A percentile compares a stretch with the other conserved stretches of the same genome.
phyloP scores from a whole-genome alignment of 805 yeast species.

The Saccharomycopsis malanga region DNA sequence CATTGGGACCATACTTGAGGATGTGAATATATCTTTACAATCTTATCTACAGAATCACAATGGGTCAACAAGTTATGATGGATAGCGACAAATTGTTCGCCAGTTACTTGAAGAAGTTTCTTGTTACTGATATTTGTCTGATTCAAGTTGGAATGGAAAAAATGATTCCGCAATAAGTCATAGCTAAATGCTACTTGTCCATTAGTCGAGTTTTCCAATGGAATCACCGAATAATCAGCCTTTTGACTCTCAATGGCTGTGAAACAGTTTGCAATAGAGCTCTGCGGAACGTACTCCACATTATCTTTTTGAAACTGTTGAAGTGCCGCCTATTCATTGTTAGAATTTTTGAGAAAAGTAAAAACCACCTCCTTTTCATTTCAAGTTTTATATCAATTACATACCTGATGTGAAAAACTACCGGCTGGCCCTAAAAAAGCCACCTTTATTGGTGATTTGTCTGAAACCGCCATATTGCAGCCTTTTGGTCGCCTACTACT shows the following conservation, averaged over 20 bases:
- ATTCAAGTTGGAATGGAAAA: slow-evolving; percentile 25
- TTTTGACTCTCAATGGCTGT: slow-evolving; percentile 36
- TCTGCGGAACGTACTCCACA: slow-evolving; percentile 26
- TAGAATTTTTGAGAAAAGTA: slow-evolving; percentile 19
- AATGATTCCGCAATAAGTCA: slow-evolving; percentile 71
- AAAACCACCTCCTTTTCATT: no score
- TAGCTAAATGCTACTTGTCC: slow-evolving; percentile 87
- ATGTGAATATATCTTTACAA: slow-evolving; percentile 70
- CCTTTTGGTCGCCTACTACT: no score
- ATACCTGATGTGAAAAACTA: slow-evolving; percentile 82
- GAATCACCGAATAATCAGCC: slow-evolving; percentile 73
- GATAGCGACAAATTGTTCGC: slow-evolving; percentile 76
- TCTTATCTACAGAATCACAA: slow-evolving; percentile 36
- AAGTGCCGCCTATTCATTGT: slow-evolving; percentile 38
- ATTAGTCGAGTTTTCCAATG: slow-evolving; percentile 90
- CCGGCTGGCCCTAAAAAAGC: slow-evolving; percentile 88
- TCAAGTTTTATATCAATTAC: slow-evolving; percentile 23
- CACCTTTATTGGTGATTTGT: no score
- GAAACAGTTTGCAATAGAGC: slow-evolving; percentile 57
- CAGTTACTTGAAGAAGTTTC: slow-evolving; percentile 44
- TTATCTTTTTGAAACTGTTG: slow-evolving; percentile 15
- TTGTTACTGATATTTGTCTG: background rate
- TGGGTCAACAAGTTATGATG: slow-evolving; percentile 64
- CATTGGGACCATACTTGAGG: slow-evolving; percentile 99
- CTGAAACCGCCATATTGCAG: no score